Percentiles rank a stretch among this genome's conserved stretches.
phyloP scores from a whole-genome alignment of 2,329 filamentous ascomycete species.

The Cytospora chrysosperma region DNA sequence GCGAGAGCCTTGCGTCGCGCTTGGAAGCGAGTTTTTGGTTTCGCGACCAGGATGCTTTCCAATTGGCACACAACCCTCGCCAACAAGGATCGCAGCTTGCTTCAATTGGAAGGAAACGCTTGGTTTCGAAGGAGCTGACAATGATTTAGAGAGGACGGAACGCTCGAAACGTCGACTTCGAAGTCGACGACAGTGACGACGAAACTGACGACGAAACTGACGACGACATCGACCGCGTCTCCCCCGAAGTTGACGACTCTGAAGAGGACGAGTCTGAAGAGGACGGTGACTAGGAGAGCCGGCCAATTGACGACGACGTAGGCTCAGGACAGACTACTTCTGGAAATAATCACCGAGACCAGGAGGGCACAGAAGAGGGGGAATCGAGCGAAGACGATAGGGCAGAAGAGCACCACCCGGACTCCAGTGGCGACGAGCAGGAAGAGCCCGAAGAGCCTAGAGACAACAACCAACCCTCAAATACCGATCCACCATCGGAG shows the following conservation, averaged over 20 bases:
- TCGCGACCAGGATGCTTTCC: not conserved
- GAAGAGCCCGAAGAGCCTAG: not conserved
- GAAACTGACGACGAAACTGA: not conserved
- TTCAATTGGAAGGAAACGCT: not conserved
- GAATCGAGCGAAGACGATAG: not conserved
- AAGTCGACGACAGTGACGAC: not conserved
- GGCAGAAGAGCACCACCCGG: not conserved
- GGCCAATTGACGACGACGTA: not conserved
- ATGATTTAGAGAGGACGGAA: not conserved
- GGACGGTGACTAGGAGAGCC: not conserved
- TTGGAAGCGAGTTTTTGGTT: not conserved
- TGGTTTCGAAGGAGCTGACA: not conserved
- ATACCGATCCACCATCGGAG: not conserved
- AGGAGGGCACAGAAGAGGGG: not conserved
- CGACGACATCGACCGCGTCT: not conserved
- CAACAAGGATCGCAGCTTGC: not conserved
- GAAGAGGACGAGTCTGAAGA: not conserved
- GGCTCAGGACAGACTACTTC: not conserved
- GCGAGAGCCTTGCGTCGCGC: not conserved
- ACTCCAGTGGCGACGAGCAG: not conserved
- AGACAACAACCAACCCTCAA: too few relatives aligned
- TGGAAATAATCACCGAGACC: not conserved
- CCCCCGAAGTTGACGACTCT: not conserved
- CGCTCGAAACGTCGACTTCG: not conserved
- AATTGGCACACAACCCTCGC: not conserved